phyloP scores from a whole-genome alignment of 768 basidiomycete species.

The Xerocomellus intermedius region DNA sequence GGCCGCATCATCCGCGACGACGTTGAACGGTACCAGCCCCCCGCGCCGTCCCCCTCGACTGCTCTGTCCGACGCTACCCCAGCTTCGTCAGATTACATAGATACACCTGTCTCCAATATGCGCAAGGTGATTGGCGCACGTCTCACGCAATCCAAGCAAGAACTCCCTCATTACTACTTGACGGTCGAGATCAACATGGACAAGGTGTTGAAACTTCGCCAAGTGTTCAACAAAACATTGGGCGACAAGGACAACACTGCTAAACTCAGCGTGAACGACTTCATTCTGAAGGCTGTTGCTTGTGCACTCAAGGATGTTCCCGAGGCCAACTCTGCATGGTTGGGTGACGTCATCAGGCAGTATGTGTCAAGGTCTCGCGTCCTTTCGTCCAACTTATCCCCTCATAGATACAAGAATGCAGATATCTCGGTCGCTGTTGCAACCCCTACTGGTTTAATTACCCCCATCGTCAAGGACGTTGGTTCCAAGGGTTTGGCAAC shows the following conservation, averaged over 20 bases:
- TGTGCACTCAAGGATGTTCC: slow-evolving; percentile 93
- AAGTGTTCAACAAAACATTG: slow-evolving; percentile 91
- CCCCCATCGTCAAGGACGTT: slow-evolving; percentile 93
- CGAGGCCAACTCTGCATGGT: slow-evolving; percentile 97
- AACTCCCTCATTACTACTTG: slow-evolving; percentile 96
- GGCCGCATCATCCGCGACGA: slow-evolving; percentile 95
- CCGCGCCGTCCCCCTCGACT: slow-evolving; percentile 42
- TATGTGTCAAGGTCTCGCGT: slow-evolving; percentile 40
- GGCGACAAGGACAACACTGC: slow-evolving; percentile 84
- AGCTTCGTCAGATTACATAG: slow-evolving; percentile 74
- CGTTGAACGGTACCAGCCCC: slow-evolving; percentile 83
- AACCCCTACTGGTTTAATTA: slow-evolving; percentile 93
- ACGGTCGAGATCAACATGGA: slow-evolving; percentile 97
- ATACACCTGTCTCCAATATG: slow-evolving; percentile 92
- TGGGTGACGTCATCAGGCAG: slow-evolving; percentile 95
- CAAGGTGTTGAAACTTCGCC: slow-evolving; percentile 87
- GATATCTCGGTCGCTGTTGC: slow-evolving; percentile 98
- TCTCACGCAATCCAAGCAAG: slow-evolving; percentile 89
- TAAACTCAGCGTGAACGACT: slow-evolving; percentile 98
- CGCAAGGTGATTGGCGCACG: slow-evolving; percentile 89
- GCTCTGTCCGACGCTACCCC: slow-evolving; percentile 45
- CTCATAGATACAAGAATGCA: slow-evolving; percentile 83
- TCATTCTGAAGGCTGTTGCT: slow-evolving; percentile 91
- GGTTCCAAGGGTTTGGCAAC: slow-evolving; percentile 89
- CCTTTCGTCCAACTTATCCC: not conserved